A percentile compares a stretch with the other conserved stretches of the same genome.
Evolutionary conservation across 2,329 filamentous ascomycete genomes (phyloP).

Genomic region (Pseudodiploospora longispora): DNA sequence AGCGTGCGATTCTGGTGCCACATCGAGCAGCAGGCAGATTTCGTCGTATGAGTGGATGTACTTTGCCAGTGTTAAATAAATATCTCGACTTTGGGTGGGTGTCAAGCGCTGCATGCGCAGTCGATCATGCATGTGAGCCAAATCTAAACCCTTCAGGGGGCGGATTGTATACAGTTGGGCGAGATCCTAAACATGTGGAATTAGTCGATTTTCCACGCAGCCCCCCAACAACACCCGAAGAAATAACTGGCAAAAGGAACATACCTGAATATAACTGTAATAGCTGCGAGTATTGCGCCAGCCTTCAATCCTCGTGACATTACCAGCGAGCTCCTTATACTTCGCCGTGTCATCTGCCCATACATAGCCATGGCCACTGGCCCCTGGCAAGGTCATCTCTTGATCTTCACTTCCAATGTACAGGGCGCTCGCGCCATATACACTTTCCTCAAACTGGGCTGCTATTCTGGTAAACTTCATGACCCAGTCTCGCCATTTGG

Average conservation of each 20-base stretch:
- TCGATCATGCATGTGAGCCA: conserved; percentile 88
- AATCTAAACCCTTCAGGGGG: conserved; percentile 72
- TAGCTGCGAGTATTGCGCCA: conserved; percentile 96
- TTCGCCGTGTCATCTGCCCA: conserved; percentile 80
- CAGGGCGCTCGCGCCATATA: conserved; percentile 86
- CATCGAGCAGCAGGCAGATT: conserved; percentile 73
- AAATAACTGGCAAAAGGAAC: conserved; percentile 8
- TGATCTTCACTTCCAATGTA: conserved; percentile 74
- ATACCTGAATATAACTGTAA: conserved; percentile 84
- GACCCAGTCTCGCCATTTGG: conserved; percentile 94
- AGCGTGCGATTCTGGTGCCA: conserved; percentile 76
- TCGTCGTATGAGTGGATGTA: conserved; percentile 75
- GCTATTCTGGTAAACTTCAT: conserved; percentile 86
- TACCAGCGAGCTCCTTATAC: conserved; percentile 79
- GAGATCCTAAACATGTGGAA: conserved; percentile 42
- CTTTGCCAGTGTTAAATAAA: conserved; percentile 74
- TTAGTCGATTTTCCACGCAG: no score
- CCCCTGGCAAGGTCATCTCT: conserved; percentile 47
- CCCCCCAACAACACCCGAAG: no score
- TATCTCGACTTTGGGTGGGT: conserved; percentile 66
- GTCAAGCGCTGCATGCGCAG: conserved; percentile 74
- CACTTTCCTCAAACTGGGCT: conserved; percentile 88
- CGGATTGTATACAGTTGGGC: conserved; percentile 55
- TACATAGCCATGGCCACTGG: conserved; percentile 85
- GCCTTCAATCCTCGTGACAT: conserved; percentile 87